Evolutionary conservation across 352 stramenopile genomes (phyloP).

Genomic region (Thalassiosira livingstoniorum): DNA sequence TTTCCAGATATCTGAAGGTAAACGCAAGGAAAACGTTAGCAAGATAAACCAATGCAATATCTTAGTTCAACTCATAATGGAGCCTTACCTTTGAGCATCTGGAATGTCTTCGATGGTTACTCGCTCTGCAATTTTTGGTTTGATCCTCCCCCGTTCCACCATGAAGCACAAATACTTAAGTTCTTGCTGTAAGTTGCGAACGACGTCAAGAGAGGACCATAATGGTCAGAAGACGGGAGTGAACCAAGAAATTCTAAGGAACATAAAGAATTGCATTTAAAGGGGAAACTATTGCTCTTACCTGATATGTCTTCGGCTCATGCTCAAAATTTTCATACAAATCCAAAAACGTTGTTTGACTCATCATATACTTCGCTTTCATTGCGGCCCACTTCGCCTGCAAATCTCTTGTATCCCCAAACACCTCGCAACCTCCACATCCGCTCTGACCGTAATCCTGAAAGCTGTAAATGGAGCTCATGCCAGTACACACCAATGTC

Average conservation of each 20-base stretch:
- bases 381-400: conserved; percentile 56
- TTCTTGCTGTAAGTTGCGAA: conserved; percentile 56
- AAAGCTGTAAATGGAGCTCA: conserved; percentile 50
- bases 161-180: conserved; percentile 72
- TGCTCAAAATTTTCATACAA: conserved; percentile 55
- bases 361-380: conserved; percentile 73
- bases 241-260: neutral
- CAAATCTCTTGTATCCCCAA: conserved; percentile 46
- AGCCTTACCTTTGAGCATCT: conserved; percentile 58
- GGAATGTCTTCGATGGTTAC: conserved; percentile 68
- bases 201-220: neutral
- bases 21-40: neutral
- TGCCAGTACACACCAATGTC: conserved; percentile 66
- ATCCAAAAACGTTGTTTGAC: conserved; percentile 64
- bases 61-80: neutral
- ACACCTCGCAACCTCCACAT: conserved; percentile 33
- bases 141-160: conserved; percentile 64
- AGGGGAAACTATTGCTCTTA: no score
- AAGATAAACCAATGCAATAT: neutral
- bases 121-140: conserved; percentile 71
- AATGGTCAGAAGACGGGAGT: neutral
- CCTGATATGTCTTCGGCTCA: conserved; percentile 59
- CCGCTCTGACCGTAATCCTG: neutral
- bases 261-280: neutral
- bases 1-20: conserved; percentile 43